phyloP scores from a whole-genome alignment of 257 asterid species.

The Solanum okadae region DNA sequence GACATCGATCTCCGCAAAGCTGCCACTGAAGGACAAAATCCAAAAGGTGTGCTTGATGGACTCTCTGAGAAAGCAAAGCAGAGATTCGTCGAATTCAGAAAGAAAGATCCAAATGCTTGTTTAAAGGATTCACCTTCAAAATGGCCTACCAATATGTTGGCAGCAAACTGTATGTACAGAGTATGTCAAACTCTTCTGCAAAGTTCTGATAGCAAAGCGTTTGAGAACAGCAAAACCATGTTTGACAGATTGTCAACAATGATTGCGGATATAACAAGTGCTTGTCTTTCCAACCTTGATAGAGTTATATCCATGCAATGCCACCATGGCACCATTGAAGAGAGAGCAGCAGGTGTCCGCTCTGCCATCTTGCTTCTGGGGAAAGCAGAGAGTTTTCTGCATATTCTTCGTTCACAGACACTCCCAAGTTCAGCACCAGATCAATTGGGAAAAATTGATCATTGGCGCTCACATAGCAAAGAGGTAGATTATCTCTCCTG shows the following conservation, averaged over 20 bases:
- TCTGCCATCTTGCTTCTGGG: conserved; percentile 24
- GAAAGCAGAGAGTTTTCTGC: conserved; percentile 15
- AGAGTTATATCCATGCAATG: conserved; percentile 14
- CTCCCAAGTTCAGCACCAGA: conserved; percentile 9
- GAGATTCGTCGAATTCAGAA: conserved; percentile 1
- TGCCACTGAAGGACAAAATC: neutral
- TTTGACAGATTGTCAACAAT: conserved; percentile 13
- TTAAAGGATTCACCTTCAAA: conserved; percentile 8
- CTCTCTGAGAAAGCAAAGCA: conserved; percentile 8
- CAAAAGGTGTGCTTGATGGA: neutral
- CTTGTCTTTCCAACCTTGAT: conserved; percentile 16
- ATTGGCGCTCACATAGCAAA: conserved; percentile 15
- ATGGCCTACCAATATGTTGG: conserved; percentile 8
- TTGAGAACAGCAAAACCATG: neutral
- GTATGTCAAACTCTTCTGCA: conserved; percentile 8
- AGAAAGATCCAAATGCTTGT: neutral
- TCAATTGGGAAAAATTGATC: conserved; percentile 11
- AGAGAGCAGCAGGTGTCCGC: conserved; percentile 19
- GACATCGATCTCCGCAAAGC: conserved; percentile 3
- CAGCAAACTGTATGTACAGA: conserved; percentile 31
- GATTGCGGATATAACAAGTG: conserved; percentile 17
- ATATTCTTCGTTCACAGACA: conserved; percentile 7
- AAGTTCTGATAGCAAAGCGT: neutral
- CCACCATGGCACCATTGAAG: conserved; percentile 8
- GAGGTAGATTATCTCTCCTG: neutral